phyloP scores from a whole-genome alignment of 306 rosid species.

The Prunus salicina region DNA sequence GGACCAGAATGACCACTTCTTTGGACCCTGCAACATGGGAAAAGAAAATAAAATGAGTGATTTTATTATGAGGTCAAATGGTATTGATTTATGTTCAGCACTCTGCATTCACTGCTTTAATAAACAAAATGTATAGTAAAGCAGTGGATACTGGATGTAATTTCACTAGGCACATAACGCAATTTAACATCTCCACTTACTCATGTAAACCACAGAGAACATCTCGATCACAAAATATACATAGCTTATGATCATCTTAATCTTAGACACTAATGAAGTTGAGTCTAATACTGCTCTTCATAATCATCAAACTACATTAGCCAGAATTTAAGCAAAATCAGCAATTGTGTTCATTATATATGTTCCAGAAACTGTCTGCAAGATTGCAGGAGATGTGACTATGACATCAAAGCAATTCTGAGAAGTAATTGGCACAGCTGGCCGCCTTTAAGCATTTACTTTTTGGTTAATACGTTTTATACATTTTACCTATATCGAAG shows the following conservation, averaged over 20 bases:
- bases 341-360: not conserved
- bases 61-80: conserved; percentile 1
- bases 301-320: not conserved
- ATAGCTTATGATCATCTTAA: not conserved
- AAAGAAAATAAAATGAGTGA: conserved; percentile 17
- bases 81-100: conserved; percentile 5
- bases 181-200: not conserved
- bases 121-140: not conserved
- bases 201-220: not conserved
- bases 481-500: not conserved
- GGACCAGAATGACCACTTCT: conserved; percentile 48
- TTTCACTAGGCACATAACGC: not conserved
- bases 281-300: not conserved
- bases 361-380: not conserved
- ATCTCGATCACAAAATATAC: not conserved
- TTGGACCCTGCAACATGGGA: conserved; percentile 47
- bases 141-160: not conserved
- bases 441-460: not conserved
- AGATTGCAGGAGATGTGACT: not conserved
- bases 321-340: not conserved
- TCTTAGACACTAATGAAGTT: not conserved
- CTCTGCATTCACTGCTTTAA: not conserved
- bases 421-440: not conserved
- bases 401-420: not conserved
- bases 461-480: not conserved